Evolutionary conservation across 768 basidiomycete species (phyloP), one percentile per base, ranked within the genome.

Genomic region (Lactarius hengduanensis): DNA sequence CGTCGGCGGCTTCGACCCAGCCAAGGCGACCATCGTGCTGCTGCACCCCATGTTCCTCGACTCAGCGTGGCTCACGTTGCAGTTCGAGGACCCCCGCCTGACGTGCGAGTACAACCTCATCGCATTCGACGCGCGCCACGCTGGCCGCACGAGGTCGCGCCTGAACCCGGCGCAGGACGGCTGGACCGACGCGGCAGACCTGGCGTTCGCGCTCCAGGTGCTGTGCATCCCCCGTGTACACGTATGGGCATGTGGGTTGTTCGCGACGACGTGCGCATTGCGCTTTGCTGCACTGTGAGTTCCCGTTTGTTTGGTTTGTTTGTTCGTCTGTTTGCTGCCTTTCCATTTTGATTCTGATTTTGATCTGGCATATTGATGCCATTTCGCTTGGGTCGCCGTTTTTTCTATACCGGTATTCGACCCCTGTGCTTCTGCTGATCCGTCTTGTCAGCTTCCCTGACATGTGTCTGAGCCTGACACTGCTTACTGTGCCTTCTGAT

Each of bases 161-260:
- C 63, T 60, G n/a, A 66, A 60, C 57, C 71, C 61, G 15, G 68
- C 57, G 11, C 73, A 72, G 22, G 74, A 75, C 57, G 54, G 70
- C 2, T 75, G 74, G 70, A 72, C 73, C 20, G 70, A 74, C 45
- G 74, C 74, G 16, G 74, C 74, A 2, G 73, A 75, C 41, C n/a
- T 74, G 57, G 74, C 74, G 13, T 66, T 72, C 34, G 70, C 71
- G 22, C 65, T 63, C 0, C 55, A 75, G 69, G 45, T 62, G 5
- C 64, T 75, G 43, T 72, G 65, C 54, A 57, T 75, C 11, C 74
- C 74, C 3, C 62, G 71, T 34, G 72, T 65, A 20, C 74, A 75
- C 55, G 45, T 75, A n/a, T 74, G 73, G 66, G 74, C 74, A 6
- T 67, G 69, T 47, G 72, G 73, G 41, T 32, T 69, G 26, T 70